Conservation (phyloP, 2,329 filamentous ascomycete species). For the Aspergillus candidus region DNA sequence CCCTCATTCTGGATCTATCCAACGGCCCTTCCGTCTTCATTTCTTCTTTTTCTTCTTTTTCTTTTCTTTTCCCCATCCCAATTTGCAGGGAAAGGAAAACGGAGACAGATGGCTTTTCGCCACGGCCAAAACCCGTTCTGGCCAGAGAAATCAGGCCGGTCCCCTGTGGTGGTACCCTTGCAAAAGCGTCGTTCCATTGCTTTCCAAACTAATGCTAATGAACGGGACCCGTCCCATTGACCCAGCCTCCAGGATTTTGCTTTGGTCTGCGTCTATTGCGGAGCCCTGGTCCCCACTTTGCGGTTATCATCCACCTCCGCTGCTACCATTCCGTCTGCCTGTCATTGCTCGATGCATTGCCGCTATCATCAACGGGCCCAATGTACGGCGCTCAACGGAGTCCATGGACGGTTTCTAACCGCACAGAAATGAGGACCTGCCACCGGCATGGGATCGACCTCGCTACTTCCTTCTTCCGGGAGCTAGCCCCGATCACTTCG, state of each 20-base stretch:
- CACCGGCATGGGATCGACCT: slow-evolving; percentile 16
- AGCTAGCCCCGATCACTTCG: slow-evolving; percentile 14
- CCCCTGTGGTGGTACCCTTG: slow-evolving; percentile 5
- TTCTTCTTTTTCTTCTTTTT: too few relatives aligned
- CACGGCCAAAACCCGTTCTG: neutral
- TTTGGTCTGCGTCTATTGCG: slow-evolving; percentile 17
- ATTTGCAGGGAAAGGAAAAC: too few relatives aligned
- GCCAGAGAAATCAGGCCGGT: slow-evolving; percentile 4
- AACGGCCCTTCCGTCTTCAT: too few relatives aligned
- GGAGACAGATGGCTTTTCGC: neutral
- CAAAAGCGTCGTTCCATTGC: slow-evolving; percentile 9
- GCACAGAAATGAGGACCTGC: slow-evolving; percentile 8
- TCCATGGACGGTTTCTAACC: slow-evolving; percentile 1
- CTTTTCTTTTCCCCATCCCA: too few relatives aligned
- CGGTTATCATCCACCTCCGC: slow-evolving; percentile 18
- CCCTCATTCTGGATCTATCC: too few relatives aligned
- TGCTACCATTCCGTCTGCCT: slow-evolving; percentile 16
- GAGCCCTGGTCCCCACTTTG: slow-evolving; percentile 18
- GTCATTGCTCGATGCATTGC: slow-evolving; percentile 16
- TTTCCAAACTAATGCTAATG: slow-evolving; percentile 5
- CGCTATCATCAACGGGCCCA: slow-evolving; percentile 20
- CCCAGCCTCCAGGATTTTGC: slow-evolving; percentile 20
- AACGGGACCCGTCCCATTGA: slow-evolving; percentile 9
- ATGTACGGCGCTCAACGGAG: slow-evolving; percentile 13
- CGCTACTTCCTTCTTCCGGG: slow-evolving; percentile 13